Conservation (phyloP, 2,329 filamentous ascomycete genomes). For the Blumeria graminis region DNA sequence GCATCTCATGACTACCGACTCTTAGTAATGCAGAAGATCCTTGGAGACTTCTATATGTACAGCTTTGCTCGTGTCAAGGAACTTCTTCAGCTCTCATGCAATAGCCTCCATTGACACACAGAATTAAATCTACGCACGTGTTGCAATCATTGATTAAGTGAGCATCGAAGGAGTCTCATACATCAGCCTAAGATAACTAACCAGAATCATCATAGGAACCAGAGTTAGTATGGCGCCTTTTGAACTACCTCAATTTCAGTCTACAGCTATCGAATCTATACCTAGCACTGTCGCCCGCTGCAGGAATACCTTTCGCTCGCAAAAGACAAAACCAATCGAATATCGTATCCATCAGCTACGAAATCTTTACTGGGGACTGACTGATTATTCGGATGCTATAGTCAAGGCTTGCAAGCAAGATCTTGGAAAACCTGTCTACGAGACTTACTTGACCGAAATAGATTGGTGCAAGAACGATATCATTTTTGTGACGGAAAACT, state of each 20-base stretch:
- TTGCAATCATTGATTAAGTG: too few relatives aligned
- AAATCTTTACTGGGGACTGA: constrained; percentile 82
- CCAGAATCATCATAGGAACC: too few relatives aligned
- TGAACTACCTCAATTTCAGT: constrained; percentile 20
- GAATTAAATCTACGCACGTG: too few relatives aligned
- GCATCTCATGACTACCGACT: too few relatives aligned
- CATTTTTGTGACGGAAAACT: constrained; percentile 49
- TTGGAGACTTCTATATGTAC: too few relatives aligned
- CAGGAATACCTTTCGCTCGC: constrained; percentile 46
- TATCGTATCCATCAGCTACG: constrained; percentile 71
- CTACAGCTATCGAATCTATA: constrained; percentile 44
- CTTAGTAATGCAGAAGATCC: too few relatives aligned
- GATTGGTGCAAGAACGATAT: constrained; percentile 63
- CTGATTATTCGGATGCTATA: constrained; percentile 52
- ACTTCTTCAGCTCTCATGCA: too few relatives aligned
- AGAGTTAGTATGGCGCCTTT: too few relatives aligned
- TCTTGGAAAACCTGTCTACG: constrained; percentile 52
- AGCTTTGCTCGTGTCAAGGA: too few relatives aligned
- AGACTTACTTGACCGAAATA: constrained; percentile 51
- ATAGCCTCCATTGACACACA: too few relatives aligned
- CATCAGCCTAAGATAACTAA: too few relatives aligned
- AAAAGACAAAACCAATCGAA: constrained; percentile 60
- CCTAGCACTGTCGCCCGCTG: constrained; percentile 31
- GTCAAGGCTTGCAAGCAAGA: constrained; percentile 54
- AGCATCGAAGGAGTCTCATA: too few relatives aligned